Evolutionary conservation across 805 yeast genomes (phyloP).

Genomic region (Clavispora vitiphila): DNA sequence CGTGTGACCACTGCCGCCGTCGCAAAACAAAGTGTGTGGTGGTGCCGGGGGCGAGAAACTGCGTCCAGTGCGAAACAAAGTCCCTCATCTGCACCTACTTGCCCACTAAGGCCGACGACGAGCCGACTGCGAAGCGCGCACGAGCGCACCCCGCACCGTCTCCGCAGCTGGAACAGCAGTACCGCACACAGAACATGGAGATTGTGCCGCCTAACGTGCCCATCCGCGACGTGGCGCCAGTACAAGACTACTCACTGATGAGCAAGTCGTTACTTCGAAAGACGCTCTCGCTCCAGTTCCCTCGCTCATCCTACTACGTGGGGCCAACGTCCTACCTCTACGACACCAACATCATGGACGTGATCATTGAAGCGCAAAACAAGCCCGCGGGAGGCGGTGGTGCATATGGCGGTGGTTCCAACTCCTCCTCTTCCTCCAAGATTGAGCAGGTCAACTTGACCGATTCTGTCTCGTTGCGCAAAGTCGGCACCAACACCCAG

Average conservation of each 20-base stretch:
- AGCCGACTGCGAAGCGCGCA: conserved; percentile 43
- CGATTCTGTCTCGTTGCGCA: conserved; percentile 62
- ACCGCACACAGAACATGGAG: conserved; percentile 10
- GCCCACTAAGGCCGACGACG: conserved; percentile 18
- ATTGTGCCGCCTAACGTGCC: conserved; percentile 38
- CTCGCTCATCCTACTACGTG: conserved; percentile 82
- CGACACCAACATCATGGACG: conserved; percentile 65
- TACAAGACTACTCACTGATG: conserved; percentile 62
- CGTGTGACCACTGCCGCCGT: conserved; percentile 83
- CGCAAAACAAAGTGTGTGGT: conserved; percentile 76
- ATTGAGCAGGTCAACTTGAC: conserved; percentile 78
- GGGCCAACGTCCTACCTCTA: conserved; percentile 81
- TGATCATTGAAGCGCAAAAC: conserved; percentile 41
- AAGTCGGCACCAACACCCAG: conserved; percentile 71
- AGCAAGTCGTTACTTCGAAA: conserved; percentile 61
- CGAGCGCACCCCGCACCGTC: conserved; percentile 8
- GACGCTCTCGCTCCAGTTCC: conserved; percentile 75
- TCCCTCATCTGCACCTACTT: conserved; percentile 70
- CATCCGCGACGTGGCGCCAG: conserved; percentile 52
- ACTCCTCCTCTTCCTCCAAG: conserved; percentile 25
- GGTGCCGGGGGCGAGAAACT: conserved; percentile 55
- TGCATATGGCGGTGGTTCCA: no score
- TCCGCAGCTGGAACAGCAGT: neutral
- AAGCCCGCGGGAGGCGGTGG: no score
- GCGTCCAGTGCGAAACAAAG: conserved; percentile 73